Evolutionary conservation across 345 rosid genomes (phyloP).

Genomic region (Angophora floribunda): DNA sequence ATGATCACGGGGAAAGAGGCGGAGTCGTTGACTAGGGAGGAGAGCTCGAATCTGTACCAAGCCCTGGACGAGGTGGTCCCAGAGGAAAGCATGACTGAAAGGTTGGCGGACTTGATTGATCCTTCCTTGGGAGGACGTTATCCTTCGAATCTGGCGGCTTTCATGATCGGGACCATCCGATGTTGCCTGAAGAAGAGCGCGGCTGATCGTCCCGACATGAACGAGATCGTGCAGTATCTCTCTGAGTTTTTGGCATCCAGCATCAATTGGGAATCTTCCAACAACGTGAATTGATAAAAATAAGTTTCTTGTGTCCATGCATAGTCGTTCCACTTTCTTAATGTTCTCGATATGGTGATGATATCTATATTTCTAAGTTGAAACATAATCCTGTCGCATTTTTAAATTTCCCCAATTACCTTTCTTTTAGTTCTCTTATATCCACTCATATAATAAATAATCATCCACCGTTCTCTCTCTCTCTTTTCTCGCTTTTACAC

Average conservation of each 20-base stretch:
- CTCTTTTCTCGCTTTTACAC: not conserved
- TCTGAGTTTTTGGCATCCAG: constrained; percentile 30
- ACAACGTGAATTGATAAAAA: not conserved
- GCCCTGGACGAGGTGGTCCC: not conserved
- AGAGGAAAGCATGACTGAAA: not conserved
- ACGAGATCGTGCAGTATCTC: constrained; percentile 36
- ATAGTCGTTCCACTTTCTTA: not conserved
- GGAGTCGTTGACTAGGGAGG: constrained; percentile 9
- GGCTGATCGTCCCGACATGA: constrained; percentile 56
- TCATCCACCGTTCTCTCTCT: not conserved
- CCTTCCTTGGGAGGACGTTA: constrained; percentile 21
- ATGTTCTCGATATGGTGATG: not conserved
- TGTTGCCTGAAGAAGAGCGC: constrained; percentile 35
- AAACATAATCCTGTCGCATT: not conserved
- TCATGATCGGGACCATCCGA: not conserved
- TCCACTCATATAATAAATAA: not conserved
- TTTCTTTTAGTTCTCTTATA: not conserved
- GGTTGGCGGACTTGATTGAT: constrained; percentile 7
- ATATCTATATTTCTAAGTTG: not conserved
- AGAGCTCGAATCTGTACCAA: constrained; percentile 11
- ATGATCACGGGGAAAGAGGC: constrained; percentile 28
- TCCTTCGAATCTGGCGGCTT: not conserved
- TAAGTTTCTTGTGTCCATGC: not conserved
- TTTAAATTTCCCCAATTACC: not conserved
- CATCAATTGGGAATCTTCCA: constrained; percentile 21